phyloP scores from a whole-genome alignment of 805 yeast genomes.

The Metschnikowia hibisci region DNA sequence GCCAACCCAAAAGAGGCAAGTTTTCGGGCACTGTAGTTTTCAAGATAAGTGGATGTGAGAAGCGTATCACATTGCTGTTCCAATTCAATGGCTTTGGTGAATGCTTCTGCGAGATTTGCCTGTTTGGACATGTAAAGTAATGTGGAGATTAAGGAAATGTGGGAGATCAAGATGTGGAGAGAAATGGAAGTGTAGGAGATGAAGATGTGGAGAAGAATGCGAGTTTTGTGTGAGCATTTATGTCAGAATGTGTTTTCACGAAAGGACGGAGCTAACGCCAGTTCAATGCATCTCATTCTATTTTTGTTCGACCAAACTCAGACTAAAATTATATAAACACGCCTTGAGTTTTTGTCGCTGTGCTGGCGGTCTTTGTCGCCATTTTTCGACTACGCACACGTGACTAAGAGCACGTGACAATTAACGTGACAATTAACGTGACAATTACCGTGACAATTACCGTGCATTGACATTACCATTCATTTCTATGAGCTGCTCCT shows the following conservation, averaged over 20 bases:
- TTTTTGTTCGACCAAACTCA: conserved; percentile 9
- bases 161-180: too few species aligned
- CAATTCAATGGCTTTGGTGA: conserved; percentile 31
- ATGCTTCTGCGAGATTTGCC: conserved; percentile 10
- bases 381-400: neutral
- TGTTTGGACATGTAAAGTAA: conserved; percentile 8
- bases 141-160: too few species aligned
- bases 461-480: too few species aligned
- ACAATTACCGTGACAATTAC: too few species aligned
- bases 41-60: conserved; percentile 30
- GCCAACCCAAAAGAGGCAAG: conserved; percentile 77
- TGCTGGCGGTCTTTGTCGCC: neutral
- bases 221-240: neutral
- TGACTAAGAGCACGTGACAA: neutral
- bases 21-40: conserved; percentile 50
- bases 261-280: conserved; percentile 11
- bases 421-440: too few species aligned
- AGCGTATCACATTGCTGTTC: conserved; percentile 37
- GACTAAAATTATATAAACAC: too few species aligned
- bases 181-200: too few species aligned
- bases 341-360: too few species aligned
- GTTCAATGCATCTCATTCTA: conserved; percentile 28
- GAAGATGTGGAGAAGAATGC: neutral
- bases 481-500: conserved; percentile 3
- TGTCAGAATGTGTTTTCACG: conserved; percentile 31